A percentile compares a stretch with the other conserved stretches of the same genome.
Conservation (phyloP, 2,329 filamentous ascomycete species). For the Acrocalymma vagum region DNA sequence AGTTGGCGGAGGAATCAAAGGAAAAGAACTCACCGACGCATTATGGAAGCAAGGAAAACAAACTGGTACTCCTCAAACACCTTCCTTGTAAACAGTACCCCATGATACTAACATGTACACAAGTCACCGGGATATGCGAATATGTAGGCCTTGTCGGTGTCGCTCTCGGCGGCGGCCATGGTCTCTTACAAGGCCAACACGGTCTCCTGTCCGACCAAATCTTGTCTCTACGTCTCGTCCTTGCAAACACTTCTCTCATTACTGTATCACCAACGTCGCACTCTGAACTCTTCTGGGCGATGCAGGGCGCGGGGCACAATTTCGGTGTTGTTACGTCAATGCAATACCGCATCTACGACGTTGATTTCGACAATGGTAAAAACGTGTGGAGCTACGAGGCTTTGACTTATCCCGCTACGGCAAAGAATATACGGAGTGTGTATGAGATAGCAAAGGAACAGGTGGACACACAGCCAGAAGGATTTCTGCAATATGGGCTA, state of each 20-base stretch:
- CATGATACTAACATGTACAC: too few relatives aligned
- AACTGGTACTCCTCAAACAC: too few relatives aligned
- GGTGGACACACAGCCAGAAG: constrained; percentile 5
- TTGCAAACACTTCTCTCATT: constrained; percentile 40
- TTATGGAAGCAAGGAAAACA: constrained; percentile 38
- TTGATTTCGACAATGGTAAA: constrained; percentile 1
- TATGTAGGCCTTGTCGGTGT: constrained; percentile 63
- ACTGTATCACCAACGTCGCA: constrained; percentile 36
- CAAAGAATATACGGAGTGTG: constrained; percentile 8
- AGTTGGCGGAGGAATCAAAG: constrained; percentile 37
- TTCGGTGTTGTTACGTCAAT: constrained; percentile 45
- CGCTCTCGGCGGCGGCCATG: constrained; percentile 65
- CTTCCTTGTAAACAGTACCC: too few relatives aligned
- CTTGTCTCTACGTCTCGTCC: constrained; percentile 29
- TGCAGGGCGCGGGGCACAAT: constrained; percentile 49
- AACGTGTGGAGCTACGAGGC: constrained; percentile 14
- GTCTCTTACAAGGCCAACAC: constrained; percentile 59
- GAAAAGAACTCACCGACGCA: constrained; percentile 32
- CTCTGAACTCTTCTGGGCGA: constrained; percentile 50
- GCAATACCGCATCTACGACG: constrained; percentile 15
- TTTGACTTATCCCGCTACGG: constrained; percentile 8
- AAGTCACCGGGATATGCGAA: constrained; percentile 27
- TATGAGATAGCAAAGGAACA: constrained; percentile 6
- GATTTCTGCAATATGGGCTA: constrained; percentile 8
- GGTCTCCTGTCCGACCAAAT: constrained; percentile 30